phyloP scores from a whole-genome alignment of 202 grass and related monocot genomes.

The Setaria italica region DNA sequence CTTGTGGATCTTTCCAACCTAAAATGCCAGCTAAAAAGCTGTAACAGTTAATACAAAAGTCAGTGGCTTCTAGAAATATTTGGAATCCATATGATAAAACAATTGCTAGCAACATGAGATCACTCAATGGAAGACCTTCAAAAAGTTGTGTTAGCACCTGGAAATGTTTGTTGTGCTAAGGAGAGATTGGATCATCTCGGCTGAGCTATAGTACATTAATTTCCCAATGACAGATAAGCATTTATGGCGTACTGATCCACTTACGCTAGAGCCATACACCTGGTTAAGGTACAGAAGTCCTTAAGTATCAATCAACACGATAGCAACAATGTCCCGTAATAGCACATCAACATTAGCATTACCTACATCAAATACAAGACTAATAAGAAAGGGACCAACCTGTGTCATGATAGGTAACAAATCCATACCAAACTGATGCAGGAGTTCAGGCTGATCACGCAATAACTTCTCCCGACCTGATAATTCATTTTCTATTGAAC shows the following conservation, averaged over 20 bases:
- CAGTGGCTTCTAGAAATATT: conserved; percentile 19
- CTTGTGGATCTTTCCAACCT: conserved; percentile 87
- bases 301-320: conserved; percentile 3
- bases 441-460: conserved; percentile 81
- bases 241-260: conserved; percentile 74
- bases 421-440: conserved; percentile 87
- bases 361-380: conserved; percentile 12
- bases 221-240: conserved; percentile 84
- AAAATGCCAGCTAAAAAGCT: conserved; percentile 94
- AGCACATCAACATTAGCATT: conserved; percentile 30
- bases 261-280: conserved; percentile 90
- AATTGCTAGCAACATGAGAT: conserved; percentile 21
- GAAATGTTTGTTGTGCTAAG: conserved; percentile 85
- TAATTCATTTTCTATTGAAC: conserved; percentile 51
- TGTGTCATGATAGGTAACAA: conserved; percentile 83
- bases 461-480: conserved; percentile 79
- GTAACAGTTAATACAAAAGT: conserved; percentile 30
- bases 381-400: conserved; percentile 45
- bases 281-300: conserved; percentile 43
- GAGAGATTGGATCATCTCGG: conserved; percentile 79
- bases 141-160: conserved; percentile 55
- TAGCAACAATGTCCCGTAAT: conserved; percentile 20
- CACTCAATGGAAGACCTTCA: background rate
- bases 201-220: conserved; percentile 86
- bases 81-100: conserved; percentile 11